phyloP scores from a whole-genome alignment of 2,329 filamentous ascomycete genomes.

The Cercospora sp. region DNA sequence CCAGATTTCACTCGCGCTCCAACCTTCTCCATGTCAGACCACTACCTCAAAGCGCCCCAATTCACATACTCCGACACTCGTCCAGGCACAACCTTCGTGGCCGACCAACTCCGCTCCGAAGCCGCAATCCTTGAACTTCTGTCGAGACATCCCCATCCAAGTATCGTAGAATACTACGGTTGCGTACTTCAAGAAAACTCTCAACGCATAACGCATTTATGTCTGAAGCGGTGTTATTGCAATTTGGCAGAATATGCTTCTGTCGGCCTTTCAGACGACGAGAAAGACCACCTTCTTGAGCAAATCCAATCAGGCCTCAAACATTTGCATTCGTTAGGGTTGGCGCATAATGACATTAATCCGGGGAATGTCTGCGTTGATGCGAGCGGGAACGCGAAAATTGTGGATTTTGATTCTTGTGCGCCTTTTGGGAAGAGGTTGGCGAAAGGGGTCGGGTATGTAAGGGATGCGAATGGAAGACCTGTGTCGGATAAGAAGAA shows the following conservation, averaged over 20 bases:
- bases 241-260: constrained; percentile 30
- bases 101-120: constrained; percentile 34
- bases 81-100: constrained; percentile 34
- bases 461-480: constrained; percentile 1
- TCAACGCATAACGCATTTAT: constrained; percentile 34
- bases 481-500: constrained; percentile 28
- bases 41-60: constrained; percentile 39
- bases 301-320: constrained; percentile 35
- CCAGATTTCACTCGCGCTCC: constrained; percentile 24
- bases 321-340: constrained; percentile 41
- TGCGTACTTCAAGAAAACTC: constrained; percentile 31
- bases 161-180: constrained; percentile 35
- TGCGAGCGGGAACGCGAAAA: constrained; percentile 33
- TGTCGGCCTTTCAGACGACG: constrained; percentile 23
- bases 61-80: constrained; percentile 34
- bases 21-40: constrained; percentile 21
- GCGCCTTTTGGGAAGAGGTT: constrained; percentile 34
- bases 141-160: constrained; percentile 33
- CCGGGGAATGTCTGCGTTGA: constrained; percentile 41
- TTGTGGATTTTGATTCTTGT: constrained; percentile 44
- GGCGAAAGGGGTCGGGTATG: constrained; percentile 31
- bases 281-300: constrained; percentile 27
- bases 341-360: constrained; percentile 29
- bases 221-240: constrained; percentile 32
- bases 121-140: constrained; percentile 33